phyloP scores from a whole-genome alignment of 163 green algal species.

The Chloromonas sp. region DNA sequence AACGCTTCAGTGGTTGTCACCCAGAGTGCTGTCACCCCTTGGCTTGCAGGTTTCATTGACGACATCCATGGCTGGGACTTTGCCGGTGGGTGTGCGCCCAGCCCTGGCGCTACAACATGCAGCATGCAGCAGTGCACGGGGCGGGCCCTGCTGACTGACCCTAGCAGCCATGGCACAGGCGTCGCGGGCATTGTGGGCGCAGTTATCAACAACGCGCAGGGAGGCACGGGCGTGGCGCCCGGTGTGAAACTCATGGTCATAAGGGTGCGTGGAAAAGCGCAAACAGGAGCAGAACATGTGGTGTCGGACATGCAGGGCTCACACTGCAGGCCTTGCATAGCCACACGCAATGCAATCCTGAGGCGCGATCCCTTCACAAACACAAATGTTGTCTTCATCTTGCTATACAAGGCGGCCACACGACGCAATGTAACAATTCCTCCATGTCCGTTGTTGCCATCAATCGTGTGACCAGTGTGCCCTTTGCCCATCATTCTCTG shows the following conservation, averaged over 20 bases:
- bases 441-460: no score
- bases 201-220: constrained; percentile 16
- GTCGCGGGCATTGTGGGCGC: constrained; percentile 24
- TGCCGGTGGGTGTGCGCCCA: background rate
- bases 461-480: no score
- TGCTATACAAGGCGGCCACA: no score
- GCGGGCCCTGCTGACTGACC: background rate
- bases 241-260: constrained; percentile 30
- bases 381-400: no score
- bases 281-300: background rate
- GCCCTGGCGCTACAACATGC: no score
- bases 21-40: background rate
- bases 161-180: constrained; percentile 18
- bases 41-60: background rate
- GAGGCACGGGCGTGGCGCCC: constrained; percentile 16
- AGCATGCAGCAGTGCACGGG: background rate
- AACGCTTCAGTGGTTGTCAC: no score
- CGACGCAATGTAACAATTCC: no score
- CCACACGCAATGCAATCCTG: background rate
- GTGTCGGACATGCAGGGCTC: background rate
- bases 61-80: background rate
- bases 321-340: background rate
- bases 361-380: no score
- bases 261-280: constrained; percentile 8
- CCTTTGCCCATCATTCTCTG: no score